Evolutionary conservation across 805 yeast genomes (phyloP).

Genomic region (Cyberlindnera xylosilytica): DNA sequence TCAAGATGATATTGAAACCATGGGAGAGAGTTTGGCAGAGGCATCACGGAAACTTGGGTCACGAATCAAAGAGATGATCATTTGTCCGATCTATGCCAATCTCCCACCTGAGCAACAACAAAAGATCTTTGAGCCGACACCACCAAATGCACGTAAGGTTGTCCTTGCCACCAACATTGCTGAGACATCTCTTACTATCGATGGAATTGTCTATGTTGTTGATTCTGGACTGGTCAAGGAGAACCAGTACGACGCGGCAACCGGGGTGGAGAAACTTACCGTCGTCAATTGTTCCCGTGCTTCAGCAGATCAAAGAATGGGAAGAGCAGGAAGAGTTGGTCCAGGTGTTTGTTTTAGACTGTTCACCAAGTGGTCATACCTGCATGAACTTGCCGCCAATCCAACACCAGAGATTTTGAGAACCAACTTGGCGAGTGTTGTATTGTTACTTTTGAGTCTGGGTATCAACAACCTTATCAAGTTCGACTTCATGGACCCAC

Average conservation of each 20-base stretch:
- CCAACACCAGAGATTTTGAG: conserved; percentile 93
- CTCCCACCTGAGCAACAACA: conserved; percentile 82
- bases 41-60: conserved; percentile 61
- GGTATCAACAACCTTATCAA: conserved; percentile 80
- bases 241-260: conserved; percentile 80
- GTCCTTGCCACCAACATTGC: conserved; percentile 96
- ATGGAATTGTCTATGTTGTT: conserved; percentile 91
- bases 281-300: conserved; percentile 92
- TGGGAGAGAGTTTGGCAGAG: conserved; percentile 70
- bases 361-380: conserved; percentile 79
- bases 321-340: conserved; percentile 97
- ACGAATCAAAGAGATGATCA: conserved; percentile 48
- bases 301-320: conserved; percentile 94
- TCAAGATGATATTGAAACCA: conserved; percentile 89
- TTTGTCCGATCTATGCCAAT: conserved; percentile 90
- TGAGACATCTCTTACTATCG: conserved; percentile 93
- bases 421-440: conserved; percentile 73
- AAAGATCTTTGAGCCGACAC: conserved; percentile 84
- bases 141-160: conserved; percentile 73
- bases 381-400: conserved; percentile 70
- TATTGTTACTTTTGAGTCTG: conserved; percentile 71
- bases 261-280: conserved; percentile 84
- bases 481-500: conserved; percentile 91
- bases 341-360: conserved; percentile 94
- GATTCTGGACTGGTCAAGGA: conserved; percentile 96